Conservation (phyloP, 306 rosid genomes). For the Calophaca sinica region DNA sequence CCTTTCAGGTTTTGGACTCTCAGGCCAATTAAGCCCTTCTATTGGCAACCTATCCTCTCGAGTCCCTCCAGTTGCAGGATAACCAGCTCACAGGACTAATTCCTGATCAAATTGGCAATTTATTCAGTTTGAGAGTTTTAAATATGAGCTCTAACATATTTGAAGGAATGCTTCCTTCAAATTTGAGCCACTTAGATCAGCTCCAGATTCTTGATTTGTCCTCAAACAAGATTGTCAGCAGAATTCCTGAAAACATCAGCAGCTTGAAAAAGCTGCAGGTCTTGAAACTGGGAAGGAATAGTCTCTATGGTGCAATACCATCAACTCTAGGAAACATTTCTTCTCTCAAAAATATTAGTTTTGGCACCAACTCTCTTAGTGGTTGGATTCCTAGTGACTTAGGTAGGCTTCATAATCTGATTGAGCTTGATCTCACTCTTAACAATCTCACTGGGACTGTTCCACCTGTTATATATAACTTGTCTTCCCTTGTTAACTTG, state of each 20-base stretch:
- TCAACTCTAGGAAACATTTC: conserved; percentile 65
- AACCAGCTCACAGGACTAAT: conserved; percentile 60
- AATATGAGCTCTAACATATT: conserved; percentile 64
- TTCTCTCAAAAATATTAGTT: conserved; percentile 54
- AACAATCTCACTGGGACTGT: conserved; percentile 70
- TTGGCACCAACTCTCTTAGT: conserved; percentile 65
- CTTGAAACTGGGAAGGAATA: conserved; percentile 60
- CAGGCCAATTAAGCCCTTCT: conserved; percentile 59
- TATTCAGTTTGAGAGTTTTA: conserved; percentile 54
- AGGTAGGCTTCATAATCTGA: conserved; percentile 56
- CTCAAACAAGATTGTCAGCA: conserved; percentile 55
- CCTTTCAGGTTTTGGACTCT: conserved; percentile 59
- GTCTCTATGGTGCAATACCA: conserved; percentile 60
- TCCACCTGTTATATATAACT: conserved; percentile 59
- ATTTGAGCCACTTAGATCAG: conserved; percentile 50
- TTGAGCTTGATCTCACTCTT: conserved; percentile 61
- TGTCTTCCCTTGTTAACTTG: conserved; percentile 63
- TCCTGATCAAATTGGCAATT: conserved; percentile 60
- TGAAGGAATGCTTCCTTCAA: conserved; percentile 57
- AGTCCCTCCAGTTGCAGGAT: conserved; percentile 56
- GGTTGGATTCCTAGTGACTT: conserved; percentile 66
- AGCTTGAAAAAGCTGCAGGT: conserved; percentile 57
- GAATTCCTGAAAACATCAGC: conserved; percentile 54
- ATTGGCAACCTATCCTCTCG: conserved; percentile 64
- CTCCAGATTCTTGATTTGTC: conserved; percentile 62